Conservation (phyloP, 129 eudicot species). For the Flaveria robusta region DNA sequence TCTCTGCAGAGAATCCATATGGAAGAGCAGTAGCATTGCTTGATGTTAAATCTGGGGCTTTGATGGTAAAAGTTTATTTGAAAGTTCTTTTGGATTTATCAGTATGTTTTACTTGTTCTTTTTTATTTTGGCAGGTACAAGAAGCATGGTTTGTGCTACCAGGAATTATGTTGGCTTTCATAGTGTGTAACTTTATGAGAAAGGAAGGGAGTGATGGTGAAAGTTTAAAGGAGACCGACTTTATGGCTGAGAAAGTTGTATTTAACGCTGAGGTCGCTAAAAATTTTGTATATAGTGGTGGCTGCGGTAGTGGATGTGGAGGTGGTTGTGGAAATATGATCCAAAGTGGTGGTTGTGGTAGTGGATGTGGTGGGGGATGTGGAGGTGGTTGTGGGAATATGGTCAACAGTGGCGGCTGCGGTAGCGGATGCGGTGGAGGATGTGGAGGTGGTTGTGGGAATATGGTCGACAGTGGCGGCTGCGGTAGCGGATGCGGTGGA, state of each 20-base stretch:
- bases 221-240: not conserved
- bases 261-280: constrained; percentile 29
- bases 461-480: constrained; percentile 1
- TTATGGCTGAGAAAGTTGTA: constrained; percentile 14
- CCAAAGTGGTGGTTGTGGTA: constrained; percentile 21
- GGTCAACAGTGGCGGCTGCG: constrained; percentile 23
- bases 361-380: constrained; percentile 12
- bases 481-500: constrained; percentile 14
- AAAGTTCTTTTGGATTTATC: not conserved
- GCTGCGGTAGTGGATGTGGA: constrained; percentile 33
- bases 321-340: constrained; percentile 30
- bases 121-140: constrained; percentile 26
- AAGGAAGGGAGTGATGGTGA: constrained; percentile 26
- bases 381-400: constrained; percentile 37
- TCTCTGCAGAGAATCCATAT: constrained; percentile 40
- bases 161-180: constrained; percentile 38
- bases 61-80: constrained; percentile 24
- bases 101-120: not conserved
- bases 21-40: constrained; percentile 49
- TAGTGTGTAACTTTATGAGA: constrained; percentile 24
- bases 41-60: constrained; percentile 27
- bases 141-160: constrained; percentile 45
- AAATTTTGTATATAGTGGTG: not conserved
- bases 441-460: constrained; percentile 32
- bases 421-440: constrained; percentile 28